These are phyloP conservation scores for Carex kokanica DNA, from an alignment of 176 grass and related monocot species.

Conservation along the genomic window DNA sequence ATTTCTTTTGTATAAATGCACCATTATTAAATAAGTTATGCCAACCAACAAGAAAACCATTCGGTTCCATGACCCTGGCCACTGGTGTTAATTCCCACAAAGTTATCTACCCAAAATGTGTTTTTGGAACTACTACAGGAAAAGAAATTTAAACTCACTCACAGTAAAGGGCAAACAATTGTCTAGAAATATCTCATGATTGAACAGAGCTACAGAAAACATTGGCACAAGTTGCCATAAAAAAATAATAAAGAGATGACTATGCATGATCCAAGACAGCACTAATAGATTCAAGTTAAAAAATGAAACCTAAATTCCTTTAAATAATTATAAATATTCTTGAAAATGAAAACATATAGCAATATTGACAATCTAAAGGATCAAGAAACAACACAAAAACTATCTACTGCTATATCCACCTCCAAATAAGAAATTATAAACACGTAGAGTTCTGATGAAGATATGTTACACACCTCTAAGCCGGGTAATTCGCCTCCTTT, in stretches of 20 bases:
- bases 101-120: background rate
- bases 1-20: background rate
- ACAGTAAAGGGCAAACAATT: background rate
- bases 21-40: background rate
- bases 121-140: background rate
- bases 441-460: background rate
- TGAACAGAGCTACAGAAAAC: background rate
- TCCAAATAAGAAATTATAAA: background rate
- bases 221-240: background rate
- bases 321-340: slow-evolving; percentile 10
- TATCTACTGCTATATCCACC: slow-evolving; percentile 8
- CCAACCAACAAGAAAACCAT: background rate
- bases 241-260: background rate
- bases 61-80: background rate
- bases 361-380: slow-evolving; percentile 14
- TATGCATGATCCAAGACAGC: background rate
- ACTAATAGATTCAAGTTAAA: background rate
- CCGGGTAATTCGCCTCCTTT: slow-evolving; percentile 51
- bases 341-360: background rate
- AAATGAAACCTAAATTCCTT: background rate
- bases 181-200: background rate
- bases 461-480: slow-evolving; percentile 20
- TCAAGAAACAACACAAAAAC: background rate
- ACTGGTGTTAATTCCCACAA: background rate
- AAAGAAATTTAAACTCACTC: background rate